A percentile compares a stretch with the other conserved stretches of the same genome.
These are phyloP conservation scores for Beauveria sp. DNA, from an alignment of 2,329 filamentous ascomycete genomes.

Conservation along the genomic window DNA sequence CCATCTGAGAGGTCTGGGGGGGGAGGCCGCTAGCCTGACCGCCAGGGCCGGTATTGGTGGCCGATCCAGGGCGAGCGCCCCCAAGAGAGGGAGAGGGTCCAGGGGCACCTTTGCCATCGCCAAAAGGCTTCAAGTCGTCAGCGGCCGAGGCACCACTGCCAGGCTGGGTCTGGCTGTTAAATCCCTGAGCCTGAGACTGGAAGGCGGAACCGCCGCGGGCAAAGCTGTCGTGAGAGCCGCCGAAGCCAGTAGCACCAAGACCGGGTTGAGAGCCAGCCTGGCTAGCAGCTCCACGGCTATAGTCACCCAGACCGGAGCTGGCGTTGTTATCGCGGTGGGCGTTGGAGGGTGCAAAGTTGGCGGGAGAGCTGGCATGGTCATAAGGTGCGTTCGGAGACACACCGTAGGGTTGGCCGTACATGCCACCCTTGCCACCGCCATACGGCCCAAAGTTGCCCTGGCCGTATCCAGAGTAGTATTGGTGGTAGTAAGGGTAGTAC, in stretches of 20 bases:
- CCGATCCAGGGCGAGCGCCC: slow-evolving; percentile 50
- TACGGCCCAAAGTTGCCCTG: slow-evolving; percentile 48
- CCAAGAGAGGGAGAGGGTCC: slow-evolving; percentile 51
- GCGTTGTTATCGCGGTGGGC: slow-evolving; percentile 44
- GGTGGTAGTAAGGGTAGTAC: slow-evolving; percentile 58
- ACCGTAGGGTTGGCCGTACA: slow-evolving; percentile 50
- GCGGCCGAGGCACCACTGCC: slow-evolving; percentile 28
- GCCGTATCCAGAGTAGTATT: slow-evolving; percentile 50
- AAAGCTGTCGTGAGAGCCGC: slow-evolving; percentile 48
- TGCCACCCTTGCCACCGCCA: slow-evolving; percentile 35
- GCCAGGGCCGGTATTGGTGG: slow-evolving; percentile 44
- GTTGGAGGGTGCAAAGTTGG: slow-evolving; percentile 46
- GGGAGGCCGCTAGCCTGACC: slow-evolving; percentile 43
- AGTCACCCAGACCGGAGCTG: slow-evolving; percentile 46
- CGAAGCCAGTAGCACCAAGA: slow-evolving; percentile 43
- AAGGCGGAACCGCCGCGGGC: slow-evolving; percentile 45
- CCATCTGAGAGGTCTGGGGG: slow-evolving; percentile 48
- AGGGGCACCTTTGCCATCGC: slow-evolving; percentile 44
- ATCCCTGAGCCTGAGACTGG: slow-evolving; percentile 48
- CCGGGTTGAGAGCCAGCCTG: slow-evolving; percentile 44
- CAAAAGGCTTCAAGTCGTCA: slow-evolving; percentile 54
- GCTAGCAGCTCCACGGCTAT: slow-evolving; percentile 41
- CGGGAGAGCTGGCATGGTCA: slow-evolving; percentile 47
- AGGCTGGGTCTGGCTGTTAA: slow-evolving; percentile 42
- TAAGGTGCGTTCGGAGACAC: slow-evolving; percentile 50